phyloP scores from a whole-genome alignment of 495 filamentous ascomycete species.

The Penicillium subrubescens region DNA sequence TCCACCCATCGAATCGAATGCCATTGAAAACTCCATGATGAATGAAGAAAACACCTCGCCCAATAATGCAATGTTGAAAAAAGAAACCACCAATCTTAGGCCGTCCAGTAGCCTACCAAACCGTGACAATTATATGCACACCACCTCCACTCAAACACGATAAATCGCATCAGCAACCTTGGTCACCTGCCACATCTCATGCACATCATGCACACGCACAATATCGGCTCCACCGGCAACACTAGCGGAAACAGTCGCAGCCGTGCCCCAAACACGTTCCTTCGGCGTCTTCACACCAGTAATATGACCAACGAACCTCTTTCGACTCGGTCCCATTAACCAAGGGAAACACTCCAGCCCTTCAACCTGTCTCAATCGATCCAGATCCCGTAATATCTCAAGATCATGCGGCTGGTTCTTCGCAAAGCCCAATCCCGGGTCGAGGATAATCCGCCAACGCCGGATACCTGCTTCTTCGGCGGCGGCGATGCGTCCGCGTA shows the following conservation, averaged over 20 bases:
- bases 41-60: constrained; percentile 22
- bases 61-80: constrained; percentile 33
- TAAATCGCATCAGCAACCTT: constrained; percentile 92
- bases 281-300: constrained; percentile 72
- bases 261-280: constrained; percentile 81
- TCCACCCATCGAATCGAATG: too few species aligned
- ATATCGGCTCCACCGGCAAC: constrained; percentile 93
- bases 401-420: constrained; percentile 82
- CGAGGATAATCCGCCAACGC: constrained; percentile 92
- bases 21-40: constrained; percentile 29
- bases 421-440: constrained; percentile 92
- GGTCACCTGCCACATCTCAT: constrained; percentile 84
- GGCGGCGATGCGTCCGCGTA: constrained; percentile 67
- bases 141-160: constrained; percentile 41
- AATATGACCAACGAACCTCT: constrained; percentile 82
- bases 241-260: constrained; percentile 83
- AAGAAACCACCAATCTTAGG: constrained; percentile 12
- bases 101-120: not conserved
- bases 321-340: constrained; percentile 87
- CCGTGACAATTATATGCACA: not conserved
- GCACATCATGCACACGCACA: constrained; percentile 91
- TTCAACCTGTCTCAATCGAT: constrained; percentile 60
- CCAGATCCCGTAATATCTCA: constrained; percentile 69
- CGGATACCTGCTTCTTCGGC: constrained; percentile 83
- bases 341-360: constrained; percentile 78